phyloP scores from a whole-genome alignment of 2,329 filamentous ascomycete genomes.

The Nigrospora oryzae region DNA sequence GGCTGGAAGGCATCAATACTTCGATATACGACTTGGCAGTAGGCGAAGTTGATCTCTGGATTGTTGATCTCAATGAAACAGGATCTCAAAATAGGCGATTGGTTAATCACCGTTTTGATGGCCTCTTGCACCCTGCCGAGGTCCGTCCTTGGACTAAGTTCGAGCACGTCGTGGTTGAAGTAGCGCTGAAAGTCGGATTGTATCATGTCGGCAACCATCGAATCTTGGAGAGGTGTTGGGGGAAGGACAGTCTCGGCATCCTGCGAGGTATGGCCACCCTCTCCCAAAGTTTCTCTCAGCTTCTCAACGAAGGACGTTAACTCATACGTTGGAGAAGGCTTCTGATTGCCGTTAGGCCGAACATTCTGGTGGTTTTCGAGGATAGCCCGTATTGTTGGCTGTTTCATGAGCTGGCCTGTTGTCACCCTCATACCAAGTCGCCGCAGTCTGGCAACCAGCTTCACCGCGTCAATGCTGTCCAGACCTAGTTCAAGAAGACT shows the following conservation, averaged over 20 bases:
- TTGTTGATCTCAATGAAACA: slow-evolving; percentile 61
- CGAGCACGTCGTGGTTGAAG: slow-evolving; percentile 76
- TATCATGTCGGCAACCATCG: slow-evolving; percentile 76
- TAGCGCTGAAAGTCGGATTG: slow-evolving; percentile 67
- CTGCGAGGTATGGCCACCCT: slow-evolving; percentile 22
- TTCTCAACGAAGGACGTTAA: neutral
- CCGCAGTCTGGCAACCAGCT: slow-evolving; percentile 65
- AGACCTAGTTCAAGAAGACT: slow-evolving; percentile 77
- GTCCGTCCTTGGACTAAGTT: slow-evolving; percentile 47
- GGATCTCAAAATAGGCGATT: slow-evolving; percentile 67
- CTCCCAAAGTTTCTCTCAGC: slow-evolving; percentile 28
- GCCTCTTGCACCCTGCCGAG: slow-evolving; percentile 47
- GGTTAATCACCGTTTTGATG: slow-evolving; percentile 50
- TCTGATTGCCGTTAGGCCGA: neutral
- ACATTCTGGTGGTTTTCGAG: slow-evolving; percentile 11
- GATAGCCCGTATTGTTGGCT: slow-evolving; percentile 60
- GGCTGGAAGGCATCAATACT: slow-evolving; percentile 9
- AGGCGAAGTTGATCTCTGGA: slow-evolving; percentile 40
- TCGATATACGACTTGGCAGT: slow-evolving; percentile 39
- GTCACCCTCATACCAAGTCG: slow-evolving; percentile 50
- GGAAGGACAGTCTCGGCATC: slow-evolving; percentile 57
- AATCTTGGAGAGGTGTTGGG: slow-evolving; percentile 76
- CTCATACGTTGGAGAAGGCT: neutral
- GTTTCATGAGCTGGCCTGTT: slow-evolving; percentile 70
- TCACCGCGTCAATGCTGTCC: slow-evolving; percentile 89